Percentiles rank a stretch among this genome's conserved stretches.
Evolutionary conservation across 768 basidiomycete genomes (phyloP).

Genomic region (Rhodocollybia butyracea): DNA sequence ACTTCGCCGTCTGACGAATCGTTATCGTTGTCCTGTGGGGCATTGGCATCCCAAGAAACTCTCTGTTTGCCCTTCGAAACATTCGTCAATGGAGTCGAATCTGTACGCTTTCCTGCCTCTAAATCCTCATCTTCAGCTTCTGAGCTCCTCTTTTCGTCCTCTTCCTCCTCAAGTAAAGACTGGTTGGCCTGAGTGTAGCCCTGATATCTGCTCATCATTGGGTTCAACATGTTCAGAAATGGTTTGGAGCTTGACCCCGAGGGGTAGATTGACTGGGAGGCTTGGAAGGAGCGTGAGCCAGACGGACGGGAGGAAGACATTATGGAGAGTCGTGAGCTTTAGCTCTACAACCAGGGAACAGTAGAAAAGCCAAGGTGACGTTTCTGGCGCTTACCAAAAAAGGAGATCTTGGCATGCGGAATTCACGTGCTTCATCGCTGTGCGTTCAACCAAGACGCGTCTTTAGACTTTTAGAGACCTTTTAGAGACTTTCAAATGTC

Average conservation of each 20-base stretch:
- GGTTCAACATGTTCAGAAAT: slow-evolving; percentile 81
- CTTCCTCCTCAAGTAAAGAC: slow-evolving; percentile 69
- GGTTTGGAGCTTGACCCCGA: slow-evolving; percentile 64
- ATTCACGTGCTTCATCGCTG: no score
- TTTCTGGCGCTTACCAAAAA: not conserved
- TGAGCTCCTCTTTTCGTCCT: slow-evolving; percentile 40
- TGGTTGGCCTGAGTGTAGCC: slow-evolving; percentile 77
- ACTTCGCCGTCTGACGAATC: slow-evolving; percentile 81
- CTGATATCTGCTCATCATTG: slow-evolving; percentile 65
- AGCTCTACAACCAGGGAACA: not conserved
- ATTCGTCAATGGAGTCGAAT: slow-evolving; percentile 21
- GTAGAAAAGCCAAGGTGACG: not conserved
- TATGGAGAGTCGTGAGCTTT: not conserved
- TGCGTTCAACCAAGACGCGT: no score
- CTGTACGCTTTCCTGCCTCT: slow-evolving; percentile 57
- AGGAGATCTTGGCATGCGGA: no score
- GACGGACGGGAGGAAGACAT: slow-evolving; percentile 23
- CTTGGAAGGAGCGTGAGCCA: slow-evolving; percentile 31
- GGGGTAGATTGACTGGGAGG: slow-evolving; percentile 31
- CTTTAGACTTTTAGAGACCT: no score
- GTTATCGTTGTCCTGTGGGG: slow-evolving; percentile 61
- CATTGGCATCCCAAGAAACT: slow-evolving; percentile 65
- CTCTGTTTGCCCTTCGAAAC: slow-evolving; percentile 42
- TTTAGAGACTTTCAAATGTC: no score
- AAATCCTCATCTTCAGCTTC: slow-evolving; percentile 50